Percentiles rank a stretch among this genome's conserved stretches.
Evolutionary conservation across 2,329 filamentous ascomycete species (phyloP).

Genomic region (Epichloe glyceriae): DNA sequence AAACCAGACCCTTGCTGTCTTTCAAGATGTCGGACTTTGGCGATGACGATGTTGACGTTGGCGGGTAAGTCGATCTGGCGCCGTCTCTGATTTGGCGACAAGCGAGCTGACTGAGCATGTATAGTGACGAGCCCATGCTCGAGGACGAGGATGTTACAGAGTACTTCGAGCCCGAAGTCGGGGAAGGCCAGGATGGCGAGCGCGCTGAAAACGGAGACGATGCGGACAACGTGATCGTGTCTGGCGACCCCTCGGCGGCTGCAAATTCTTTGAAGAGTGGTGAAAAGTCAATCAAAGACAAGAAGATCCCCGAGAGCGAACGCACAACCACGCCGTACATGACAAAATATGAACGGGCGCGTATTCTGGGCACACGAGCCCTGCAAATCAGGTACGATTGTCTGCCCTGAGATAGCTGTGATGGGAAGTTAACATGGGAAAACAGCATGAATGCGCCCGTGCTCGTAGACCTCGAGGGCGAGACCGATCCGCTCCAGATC

Average conservation of each 20-base stretch:
- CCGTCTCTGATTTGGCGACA: neutral
- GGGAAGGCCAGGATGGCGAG: constrained; percentile 37
- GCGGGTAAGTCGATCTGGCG: constrained; percentile 32
- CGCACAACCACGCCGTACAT: constrained; percentile 93
- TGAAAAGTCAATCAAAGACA: constrained; percentile 53
- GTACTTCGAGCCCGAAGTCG: constrained; percentile 42
- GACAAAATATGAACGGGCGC: constrained; percentile 96
- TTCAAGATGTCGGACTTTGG: constrained; percentile 60
- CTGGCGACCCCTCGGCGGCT: constrained; percentile 48
- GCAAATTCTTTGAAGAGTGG: constrained; percentile 40
- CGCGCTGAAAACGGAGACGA: constrained; percentile 40
- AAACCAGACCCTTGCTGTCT: neutral
- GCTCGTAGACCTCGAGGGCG: constrained; percentile 89
- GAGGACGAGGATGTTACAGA: constrained; percentile 56
- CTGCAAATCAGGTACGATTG: constrained; percentile 82
- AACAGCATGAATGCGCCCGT: constrained; percentile 92
- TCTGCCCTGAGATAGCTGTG: constrained; percentile 6
- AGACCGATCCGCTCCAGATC: constrained; percentile 95
- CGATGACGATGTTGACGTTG: constrained; percentile 48
- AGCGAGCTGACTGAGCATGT: constrained; percentile 7
- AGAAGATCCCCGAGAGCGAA: constrained; percentile 82
- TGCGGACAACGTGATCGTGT: constrained; percentile 45
- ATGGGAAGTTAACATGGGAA: constrained; percentile 7
- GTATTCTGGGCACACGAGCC: constrained; percentile 84
- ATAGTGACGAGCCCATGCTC: constrained; percentile 56